These are phyloP conservation scores for Candida patagonica DNA, from an alignment of 805 yeast genomes.

Conservation along the genomic window DNA sequence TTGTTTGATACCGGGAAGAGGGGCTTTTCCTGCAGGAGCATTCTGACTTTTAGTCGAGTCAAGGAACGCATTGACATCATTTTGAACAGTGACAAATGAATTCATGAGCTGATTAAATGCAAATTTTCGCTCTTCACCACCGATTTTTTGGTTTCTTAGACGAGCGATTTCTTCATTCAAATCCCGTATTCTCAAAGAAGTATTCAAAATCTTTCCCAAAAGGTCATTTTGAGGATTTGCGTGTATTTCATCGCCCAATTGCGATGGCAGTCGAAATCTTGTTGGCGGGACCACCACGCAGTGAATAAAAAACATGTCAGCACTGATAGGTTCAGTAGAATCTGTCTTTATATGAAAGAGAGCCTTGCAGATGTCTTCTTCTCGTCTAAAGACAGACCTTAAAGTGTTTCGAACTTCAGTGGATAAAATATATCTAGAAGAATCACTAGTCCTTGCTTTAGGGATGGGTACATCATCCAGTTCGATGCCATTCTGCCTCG, in stretches of 20 bases:
- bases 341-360: slow-evolving; percentile 78
- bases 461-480: slow-evolving; percentile 33
- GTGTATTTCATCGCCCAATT: slow-evolving; percentile 92
- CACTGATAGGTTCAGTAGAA: slow-evolving; percentile 35
- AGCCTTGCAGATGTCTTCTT: slow-evolving; percentile 55
- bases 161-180: slow-evolving; percentile 73
- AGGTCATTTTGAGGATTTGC: slow-evolving; percentile 91
- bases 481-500: slow-evolving; percentile 18
- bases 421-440: slow-evolving; percentile 78
- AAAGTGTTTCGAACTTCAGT: slow-evolving; percentile 79
- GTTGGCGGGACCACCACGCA: slow-evolving; percentile 93
- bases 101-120: slow-evolving; percentile 89
- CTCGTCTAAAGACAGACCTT: slow-evolving; percentile 64
- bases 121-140: slow-evolving; percentile 58
- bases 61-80: slow-evolving; percentile 87
- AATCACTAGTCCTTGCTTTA: slow-evolving; percentile 45
- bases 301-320: slow-evolving; percentile 86
- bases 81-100: slow-evolving; percentile 88
- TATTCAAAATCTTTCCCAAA: slow-evolving; percentile 66
- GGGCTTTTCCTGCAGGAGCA: slow-evolving; percentile 50
- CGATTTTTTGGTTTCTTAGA: slow-evolving; percentile 48
- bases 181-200: slow-evolving; percentile 77
- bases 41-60: slow-evolving; percentile 87
- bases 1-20: slow-evolving; percentile 94
- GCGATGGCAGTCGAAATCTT: slow-evolving; percentile 92